Percentiles rank a stretch among this genome's conserved stretches.
Evolutionary conservation across 2,329 filamentous ascomycete genomes (phyloP).

Genomic region (Sclerotinia borealis): DNA sequence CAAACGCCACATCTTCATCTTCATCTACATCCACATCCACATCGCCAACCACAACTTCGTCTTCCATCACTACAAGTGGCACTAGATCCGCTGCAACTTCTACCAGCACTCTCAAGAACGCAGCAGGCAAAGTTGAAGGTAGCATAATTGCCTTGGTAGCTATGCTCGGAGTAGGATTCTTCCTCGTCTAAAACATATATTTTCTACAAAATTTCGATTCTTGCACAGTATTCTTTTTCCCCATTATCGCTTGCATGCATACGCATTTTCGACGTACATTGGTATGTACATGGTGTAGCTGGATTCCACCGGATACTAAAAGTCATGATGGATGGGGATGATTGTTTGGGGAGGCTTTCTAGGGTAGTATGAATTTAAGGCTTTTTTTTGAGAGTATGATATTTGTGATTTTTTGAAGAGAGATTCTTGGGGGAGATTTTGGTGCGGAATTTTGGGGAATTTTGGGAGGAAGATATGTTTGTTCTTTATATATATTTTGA

Average conservation of each 20-base stretch:
- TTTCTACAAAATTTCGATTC: not conserved
- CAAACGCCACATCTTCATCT: not conserved
- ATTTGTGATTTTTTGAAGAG: not conserved
- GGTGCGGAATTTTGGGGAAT: not conserved
- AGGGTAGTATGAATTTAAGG: not conserved
- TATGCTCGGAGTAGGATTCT: not conserved
- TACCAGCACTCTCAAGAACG: conserved; percentile 3
- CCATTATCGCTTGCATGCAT: not conserved
- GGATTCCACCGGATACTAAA: not conserved
- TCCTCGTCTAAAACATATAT: not conserved
- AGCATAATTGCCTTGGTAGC: conserved; percentile 9
- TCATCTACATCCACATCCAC: not conserved
- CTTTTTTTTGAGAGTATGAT: not conserved
- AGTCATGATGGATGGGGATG: not conserved
- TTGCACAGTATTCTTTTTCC: conserved; percentile 7
- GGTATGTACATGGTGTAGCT: not conserved
- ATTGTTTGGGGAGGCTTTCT: not conserved
- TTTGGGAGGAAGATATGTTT: not conserved
- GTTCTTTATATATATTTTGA: not conserved
- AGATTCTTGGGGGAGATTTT: not conserved
- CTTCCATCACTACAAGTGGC: conserved; percentile 37
- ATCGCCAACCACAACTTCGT: not conserved
- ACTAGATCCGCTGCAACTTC: not conserved
- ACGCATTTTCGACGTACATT: not conserved
- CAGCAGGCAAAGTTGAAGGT: conserved; percentile 2